A percentile compares a stretch with the other conserved stretches of the same genome.
These are phyloP conservation scores for Climacium dendroides DNA, from an alignment of 225 moss, liverwort and hornwort genomes.

Conservation along the genomic window DNA sequence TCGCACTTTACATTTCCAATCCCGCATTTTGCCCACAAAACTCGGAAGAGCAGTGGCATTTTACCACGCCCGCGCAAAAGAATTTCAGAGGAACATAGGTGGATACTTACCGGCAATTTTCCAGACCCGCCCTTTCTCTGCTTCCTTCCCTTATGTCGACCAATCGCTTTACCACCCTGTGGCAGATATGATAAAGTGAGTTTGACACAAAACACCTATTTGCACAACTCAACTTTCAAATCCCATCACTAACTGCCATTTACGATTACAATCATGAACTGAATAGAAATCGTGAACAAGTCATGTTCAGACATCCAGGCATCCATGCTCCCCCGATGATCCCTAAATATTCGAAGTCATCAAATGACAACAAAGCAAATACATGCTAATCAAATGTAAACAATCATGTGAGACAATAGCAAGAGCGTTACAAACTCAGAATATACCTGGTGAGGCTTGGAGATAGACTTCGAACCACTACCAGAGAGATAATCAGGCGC, in stretches of 20 bases:
- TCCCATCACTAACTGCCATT: neutral
- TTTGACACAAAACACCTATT: neutral
- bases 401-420: neutral
- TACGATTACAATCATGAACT: neutral
- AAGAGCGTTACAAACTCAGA: neutral
- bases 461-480: constrained; percentile 4
- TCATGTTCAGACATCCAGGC: neutral
- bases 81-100: neutral
- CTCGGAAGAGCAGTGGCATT: neutral
- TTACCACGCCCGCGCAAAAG: neutral
- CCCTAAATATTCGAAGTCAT: neutral
- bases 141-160: constrained; percentile 7
- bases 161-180: constrained; percentile 11
- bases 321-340: neutral
- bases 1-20: neutral
- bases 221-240: neutral
- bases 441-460: neutral
- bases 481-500: neutral
- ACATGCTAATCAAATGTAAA: neutral
- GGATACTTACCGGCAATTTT: constrained; percentile 5
- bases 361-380: neutral
- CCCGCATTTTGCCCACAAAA: no score
- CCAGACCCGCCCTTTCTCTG: neutral
- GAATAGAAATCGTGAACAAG: neutral
- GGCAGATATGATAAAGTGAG: neutral